A percentile compares a stretch with the other conserved stretches of the same genome.
Evolutionary conservation across 148 eudicot genomes (phyloP).

Genomic region (Rhododendron kiyosumense): DNA sequence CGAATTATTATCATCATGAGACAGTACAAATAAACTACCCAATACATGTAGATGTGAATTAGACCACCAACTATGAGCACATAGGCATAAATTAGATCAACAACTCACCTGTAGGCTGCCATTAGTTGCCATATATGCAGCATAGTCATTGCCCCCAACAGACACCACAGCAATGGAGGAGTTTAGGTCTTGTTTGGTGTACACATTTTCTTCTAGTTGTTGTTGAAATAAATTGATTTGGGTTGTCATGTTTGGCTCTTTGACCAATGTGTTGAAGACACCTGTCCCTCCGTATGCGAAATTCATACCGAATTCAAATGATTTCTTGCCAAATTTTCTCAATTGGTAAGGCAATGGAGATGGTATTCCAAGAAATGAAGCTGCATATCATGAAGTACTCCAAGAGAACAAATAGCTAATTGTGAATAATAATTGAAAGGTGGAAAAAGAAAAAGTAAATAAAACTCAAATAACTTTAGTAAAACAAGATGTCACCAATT

Average conservation of each 20-base stretch:
- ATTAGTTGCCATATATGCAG: constrained; percentile 24
- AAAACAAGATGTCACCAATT: background rate
- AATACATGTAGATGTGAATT: background rate
- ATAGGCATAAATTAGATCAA: background rate
- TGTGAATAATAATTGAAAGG: background rate
- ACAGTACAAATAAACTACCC: background rate
- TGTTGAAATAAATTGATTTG: constrained; percentile 30
- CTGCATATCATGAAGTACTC: constrained; percentile 7
- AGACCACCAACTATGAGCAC: background rate
- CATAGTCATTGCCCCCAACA: constrained; percentile 53
- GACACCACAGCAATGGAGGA: constrained; percentile 42
- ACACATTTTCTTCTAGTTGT: constrained; percentile 21
- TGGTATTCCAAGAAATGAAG: constrained; percentile 18
- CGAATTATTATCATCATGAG: too few species aligned
- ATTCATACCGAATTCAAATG: constrained; percentile 16
- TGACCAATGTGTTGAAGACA: constrained; percentile 21
- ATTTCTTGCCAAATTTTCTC: constrained; percentile 14
- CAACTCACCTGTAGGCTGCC: constrained; percentile 25
- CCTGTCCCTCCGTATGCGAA: constrained; percentile 41
- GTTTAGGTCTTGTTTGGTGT: constrained; percentile 28
- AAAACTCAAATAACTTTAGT: background rate
- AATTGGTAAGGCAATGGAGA: constrained; percentile 25
- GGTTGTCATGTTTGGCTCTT: constrained; percentile 31
- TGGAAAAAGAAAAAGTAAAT: too few species aligned
- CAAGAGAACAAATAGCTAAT: background rate